phyloP scores from a whole-genome alignment of 768 basidiomycete species.

The Pisolithus orientalis region DNA sequence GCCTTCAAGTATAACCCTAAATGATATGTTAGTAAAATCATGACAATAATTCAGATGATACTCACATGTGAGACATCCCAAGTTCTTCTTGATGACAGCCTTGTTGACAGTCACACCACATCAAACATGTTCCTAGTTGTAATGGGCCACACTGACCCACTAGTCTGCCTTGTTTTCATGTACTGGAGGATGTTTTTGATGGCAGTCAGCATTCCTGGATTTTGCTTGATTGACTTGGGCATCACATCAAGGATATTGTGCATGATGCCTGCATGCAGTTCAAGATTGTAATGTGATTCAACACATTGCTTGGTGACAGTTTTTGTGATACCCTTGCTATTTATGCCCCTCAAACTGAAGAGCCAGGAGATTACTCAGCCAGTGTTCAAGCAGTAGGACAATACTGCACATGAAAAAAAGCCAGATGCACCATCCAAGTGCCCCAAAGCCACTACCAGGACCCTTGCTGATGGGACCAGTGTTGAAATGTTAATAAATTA shows the following conservation, averaged over 20 bases:
- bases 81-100: conserved; percentile 98
- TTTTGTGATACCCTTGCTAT: conserved; percentile 91
- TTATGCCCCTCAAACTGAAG: conserved; percentile 98
- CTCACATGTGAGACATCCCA: conserved; percentile 92
- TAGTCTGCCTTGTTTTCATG: conserved; percentile 99
- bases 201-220: too few relatives aligned
- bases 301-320: conserved; percentile 99
- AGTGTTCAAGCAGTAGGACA: conserved; percentile 93
- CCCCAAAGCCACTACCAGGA: conserved; percentile 99
- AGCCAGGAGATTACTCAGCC: conserved; percentile 95
- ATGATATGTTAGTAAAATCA: conserved; percentile 5
- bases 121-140: conserved; percentile 95
- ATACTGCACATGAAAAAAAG: conserved; percentile 99
- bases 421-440: conserved; percentile 99
- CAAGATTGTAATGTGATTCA: conserved; percentile 97
- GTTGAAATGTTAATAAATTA: conserved; percentile 99
- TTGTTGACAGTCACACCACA: conserved; percentile 97
- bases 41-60: conserved; percentile 5
- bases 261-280: conserved; percentile 97
- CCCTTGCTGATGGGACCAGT: conserved; percentile 99
- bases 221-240: conserved; percentile 99
- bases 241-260: conserved; percentile 99
- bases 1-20: conserved; percentile 90
- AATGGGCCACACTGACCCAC: too few relatives aligned
- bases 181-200: too few relatives aligned